Conservation (phyloP, 2,329 filamentous ascomycete species). For the Ceratocystis albifundus region DNA sequence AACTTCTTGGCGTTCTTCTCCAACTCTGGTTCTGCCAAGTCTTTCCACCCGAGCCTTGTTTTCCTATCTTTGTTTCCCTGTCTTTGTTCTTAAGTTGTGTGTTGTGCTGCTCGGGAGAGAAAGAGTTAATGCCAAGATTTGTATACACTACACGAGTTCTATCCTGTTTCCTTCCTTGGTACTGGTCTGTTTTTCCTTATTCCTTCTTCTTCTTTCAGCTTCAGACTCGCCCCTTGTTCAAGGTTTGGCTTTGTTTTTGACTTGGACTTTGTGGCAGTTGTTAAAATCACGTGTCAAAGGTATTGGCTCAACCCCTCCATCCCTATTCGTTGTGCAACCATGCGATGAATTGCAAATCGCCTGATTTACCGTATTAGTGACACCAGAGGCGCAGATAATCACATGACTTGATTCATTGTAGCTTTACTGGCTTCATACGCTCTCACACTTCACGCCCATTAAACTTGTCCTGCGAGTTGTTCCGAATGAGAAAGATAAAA, state of each 20-base stretch:
- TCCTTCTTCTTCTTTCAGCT: conserved; percentile 1
- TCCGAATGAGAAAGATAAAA: background rate
- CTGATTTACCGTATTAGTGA: background rate
- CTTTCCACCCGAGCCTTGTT: conserved; percentile 8
- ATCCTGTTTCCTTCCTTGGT: background rate
- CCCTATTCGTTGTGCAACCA: background rate
- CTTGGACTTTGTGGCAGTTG: background rate
- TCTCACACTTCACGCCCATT: background rate
- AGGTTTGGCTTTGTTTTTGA: background rate
- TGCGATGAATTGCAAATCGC: background rate
- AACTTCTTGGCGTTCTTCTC: conserved; percentile 2
- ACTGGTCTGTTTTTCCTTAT: background rate
- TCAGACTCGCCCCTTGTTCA: background rate
- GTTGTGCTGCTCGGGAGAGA: background rate
- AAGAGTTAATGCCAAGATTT: conserved; percentile 13
- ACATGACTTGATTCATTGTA: background rate
- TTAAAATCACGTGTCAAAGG: background rate
- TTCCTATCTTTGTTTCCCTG: too few relatives aligned
- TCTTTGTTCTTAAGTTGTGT: background rate
- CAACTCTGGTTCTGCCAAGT: background rate
- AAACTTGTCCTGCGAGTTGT: background rate
- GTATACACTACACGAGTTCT: background rate
- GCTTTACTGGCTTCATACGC: background rate
- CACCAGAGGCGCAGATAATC: background rate
- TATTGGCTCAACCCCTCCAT: too few relatives aligned